Evolutionary conservation across 176 grass and related monocot species (phyloP).

Genomic region (Cenchrus americanus): DNA sequence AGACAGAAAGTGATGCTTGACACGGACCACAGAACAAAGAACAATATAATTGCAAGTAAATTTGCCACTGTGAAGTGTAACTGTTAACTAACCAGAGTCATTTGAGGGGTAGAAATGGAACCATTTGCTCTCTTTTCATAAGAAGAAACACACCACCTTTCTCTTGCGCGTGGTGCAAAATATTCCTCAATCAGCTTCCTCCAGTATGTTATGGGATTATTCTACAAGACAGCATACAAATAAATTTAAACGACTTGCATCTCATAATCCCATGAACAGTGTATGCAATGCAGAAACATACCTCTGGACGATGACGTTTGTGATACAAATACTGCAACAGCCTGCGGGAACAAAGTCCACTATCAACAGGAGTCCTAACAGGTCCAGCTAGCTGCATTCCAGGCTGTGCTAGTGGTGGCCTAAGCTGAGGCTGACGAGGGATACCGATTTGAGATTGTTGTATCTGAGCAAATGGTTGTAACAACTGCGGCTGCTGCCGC

Average conservation of each 20-base stretch:
- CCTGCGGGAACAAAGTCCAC: conserved; percentile 78
- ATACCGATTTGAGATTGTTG: conserved; percentile 59
- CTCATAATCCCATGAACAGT: conserved; percentile 29
- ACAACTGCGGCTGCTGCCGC: conserved; percentile 70
- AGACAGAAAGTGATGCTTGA: conserved; percentile 1
- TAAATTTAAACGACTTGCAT: conserved; percentile 34
- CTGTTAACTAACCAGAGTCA: conserved; percentile 61
- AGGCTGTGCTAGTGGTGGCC: conserved; percentile 58
- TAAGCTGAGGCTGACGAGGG: conserved; percentile 67
- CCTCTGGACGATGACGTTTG: conserved; percentile 74
- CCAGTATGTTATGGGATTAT: conserved; percentile 93
- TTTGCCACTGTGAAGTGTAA: not conserved
- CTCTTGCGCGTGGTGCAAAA: conserved; percentile 84
- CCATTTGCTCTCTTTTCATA: conserved; percentile 79
- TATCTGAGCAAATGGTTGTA: conserved; percentile 70
- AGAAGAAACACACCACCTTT: conserved; percentile 91
- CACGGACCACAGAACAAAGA: not conserved
- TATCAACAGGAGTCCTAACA: conserved; percentile 61
- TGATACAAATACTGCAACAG: conserved; percentile 97
- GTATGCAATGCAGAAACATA: conserved; percentile 43
- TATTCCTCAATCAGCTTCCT: conserved; percentile 94
- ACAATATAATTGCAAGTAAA: not conserved
- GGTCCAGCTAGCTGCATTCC: conserved; percentile 61
- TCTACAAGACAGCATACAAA: conserved; percentile 49
- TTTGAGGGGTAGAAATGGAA: conserved; percentile 68